phyloP scores from a whole-genome alignment of 805 yeast genomes.

The Maudiozyma saulgeensis region DNA sequence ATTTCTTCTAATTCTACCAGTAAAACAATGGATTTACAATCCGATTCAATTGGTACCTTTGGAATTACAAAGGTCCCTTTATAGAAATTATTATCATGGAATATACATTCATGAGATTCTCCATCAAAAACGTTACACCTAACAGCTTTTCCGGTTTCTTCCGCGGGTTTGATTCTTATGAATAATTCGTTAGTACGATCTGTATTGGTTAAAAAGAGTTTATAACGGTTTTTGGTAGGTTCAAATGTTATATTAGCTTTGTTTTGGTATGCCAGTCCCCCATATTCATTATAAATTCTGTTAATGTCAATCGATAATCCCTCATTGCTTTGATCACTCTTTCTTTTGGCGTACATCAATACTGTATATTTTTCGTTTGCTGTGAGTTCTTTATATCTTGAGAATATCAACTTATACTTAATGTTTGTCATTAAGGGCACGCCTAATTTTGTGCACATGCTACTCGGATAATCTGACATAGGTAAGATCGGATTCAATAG shows the following conservation, averaged over 20 bases:
- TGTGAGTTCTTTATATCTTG: slow-evolving; percentile 5
- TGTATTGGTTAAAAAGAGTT: slow-evolving; percentile 4
- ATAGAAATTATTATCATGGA: slow-evolving; percentile 7
- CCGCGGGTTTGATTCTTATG: slow-evolving; percentile 9
- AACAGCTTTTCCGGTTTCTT: background rate
- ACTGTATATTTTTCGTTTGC: background rate
- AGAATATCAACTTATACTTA: slow-evolving; percentile 17
- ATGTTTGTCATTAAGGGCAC: slow-evolving; percentile 15
- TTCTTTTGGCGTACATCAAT: background rate
- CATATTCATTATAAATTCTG: slow-evolving; percentile 13
- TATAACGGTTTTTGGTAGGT: slow-evolving; percentile 4
- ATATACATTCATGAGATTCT: slow-evolving; percentile 9
- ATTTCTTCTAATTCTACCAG: slow-evolving; percentile 14
- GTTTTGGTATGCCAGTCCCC: slow-evolving; percentile 17
- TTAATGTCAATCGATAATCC: slow-evolving; percentile 1
- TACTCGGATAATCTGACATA: slow-evolving; percentile 8
- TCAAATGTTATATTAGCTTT: slow-evolving; percentile 7
- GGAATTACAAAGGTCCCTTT: slow-evolving; percentile 12
- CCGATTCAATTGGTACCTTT: slow-evolving; percentile 4
- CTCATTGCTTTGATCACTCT: background rate
- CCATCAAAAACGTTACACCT: slow-evolving; percentile 18
- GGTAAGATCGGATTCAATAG: slow-evolving; percentile 15
- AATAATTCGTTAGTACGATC: slow-evolving; percentile 8
- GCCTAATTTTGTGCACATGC: slow-evolving; percentile 5
- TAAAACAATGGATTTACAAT: slow-evolving; percentile 6